Evolutionary conservation across 345 rosid species (phyloP), one percentile per base, ranked within the genome.

Genomic region (Lagerstroemia speciosa): DNA sequence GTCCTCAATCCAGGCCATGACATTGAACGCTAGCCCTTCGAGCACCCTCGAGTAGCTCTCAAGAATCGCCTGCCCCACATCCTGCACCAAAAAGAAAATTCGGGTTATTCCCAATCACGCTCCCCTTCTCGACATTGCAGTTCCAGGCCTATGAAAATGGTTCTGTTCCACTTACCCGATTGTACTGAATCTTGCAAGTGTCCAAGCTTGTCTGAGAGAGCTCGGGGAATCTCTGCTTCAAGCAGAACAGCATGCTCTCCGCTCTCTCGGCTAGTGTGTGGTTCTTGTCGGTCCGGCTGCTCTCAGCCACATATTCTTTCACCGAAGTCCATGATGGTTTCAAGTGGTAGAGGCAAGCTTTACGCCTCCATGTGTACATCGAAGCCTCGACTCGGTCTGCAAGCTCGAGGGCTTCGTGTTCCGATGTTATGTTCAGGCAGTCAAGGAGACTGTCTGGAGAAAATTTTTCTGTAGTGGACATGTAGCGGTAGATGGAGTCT

Each of bases 21-120:
- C n/a, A 34, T 69, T 74, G 77, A 69, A 74, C 15, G 77, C 72
- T 33, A 74, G 65, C 20, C 77, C 72, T 69, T 74, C 77, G 19
- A 74, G 69, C 11, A 74, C 69, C 36, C 77, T 63, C 12, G 77
- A 74, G 65, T 69, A 74, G 69, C 77, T 74, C 73, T 74, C 77
- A 22, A 74, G 72, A 16, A 74, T 29, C 30, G 77, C 72, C 65
- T 63, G 68, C 53, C 77, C 77, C 38, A 74, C 73, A 53, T 74
- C 73, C 77, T 74, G 75, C 71, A 73, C 45, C 41, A 20, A 41
- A 8, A 14, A 41, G 46, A 41, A 9, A 41, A 16, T 41, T 16
- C 46, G 0, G 10, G 2, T 41, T 41, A n/a, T n/a, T 10, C 10
- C 5, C 5, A 10, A 41, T 41, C 46, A 41, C 46, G 14, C 14